Evolutionary conservation across 495 filamentous ascomycete species (phyloP), one percentile per base, ranked within the genome.

Genomic region (Penicillium egyptiacum): DNA sequence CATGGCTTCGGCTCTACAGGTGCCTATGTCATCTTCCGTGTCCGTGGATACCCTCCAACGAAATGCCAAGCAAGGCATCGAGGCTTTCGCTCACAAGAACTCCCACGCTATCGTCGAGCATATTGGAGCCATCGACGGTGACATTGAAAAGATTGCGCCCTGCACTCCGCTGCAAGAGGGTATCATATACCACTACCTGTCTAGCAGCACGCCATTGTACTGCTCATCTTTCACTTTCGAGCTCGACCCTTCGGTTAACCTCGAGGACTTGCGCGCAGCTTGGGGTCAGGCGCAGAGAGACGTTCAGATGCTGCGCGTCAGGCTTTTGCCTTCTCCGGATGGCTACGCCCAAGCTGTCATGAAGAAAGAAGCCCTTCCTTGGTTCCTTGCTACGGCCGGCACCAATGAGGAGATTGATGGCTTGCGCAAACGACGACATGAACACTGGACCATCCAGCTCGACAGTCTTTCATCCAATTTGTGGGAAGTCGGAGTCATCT

Each of bases 131-230:
- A 37, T 59, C 2, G 57, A 63, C 5, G 58, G 72, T 19, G 72
- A 83, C n/a, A 78, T 95, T 10, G 83, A 91, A 61, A 78, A 78
- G 30, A 83, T 95, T 53, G 79, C 83, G 2, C 91, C 88, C 10
- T 92, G 90, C 60, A 91, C 90, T 0, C 79, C 90, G 0, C 72
- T 94, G 2, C 90, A 96, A 62, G 81, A 90, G 61, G 90, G 89
- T 11, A 91, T 95, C 73, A 84, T 94, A 44, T 82, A 86, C 19
- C 79, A 84, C 43, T 86, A 86, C n/a, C 68, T 83, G 6, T 72
- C 79, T 4, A 79, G 77, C 30, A 74, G 78, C 4, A 60, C 73
- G 26, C 70, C 75, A 5, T 69, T 87, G 3, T 95, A 95, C 56
- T 91, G 89, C 71, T 88, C 86, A 50, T 73, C 79, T 0, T 93